These are phyloP conservation scores for Fusarium chlamydosporum DNA, from an alignment of 2,329 filamentous ascomycete species.

Conservation along the genomic window DNA sequence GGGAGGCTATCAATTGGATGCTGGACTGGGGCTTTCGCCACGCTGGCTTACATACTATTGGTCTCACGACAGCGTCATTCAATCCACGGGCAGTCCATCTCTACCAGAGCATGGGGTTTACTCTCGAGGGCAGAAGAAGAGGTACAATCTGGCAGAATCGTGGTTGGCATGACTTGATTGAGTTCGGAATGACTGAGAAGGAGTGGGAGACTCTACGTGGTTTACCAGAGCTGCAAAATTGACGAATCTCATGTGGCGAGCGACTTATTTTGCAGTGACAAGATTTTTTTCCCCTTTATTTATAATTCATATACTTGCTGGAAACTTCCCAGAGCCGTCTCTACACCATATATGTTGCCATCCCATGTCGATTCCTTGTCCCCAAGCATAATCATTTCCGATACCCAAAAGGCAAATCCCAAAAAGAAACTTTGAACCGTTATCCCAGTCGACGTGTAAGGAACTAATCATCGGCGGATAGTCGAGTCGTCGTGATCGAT, in stretches of 20 bases:
- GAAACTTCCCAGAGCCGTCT: background rate
- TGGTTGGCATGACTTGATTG: conserved; percentile 56
- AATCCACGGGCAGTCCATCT: conserved; percentile 10
- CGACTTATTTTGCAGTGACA: no score
- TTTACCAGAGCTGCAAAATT: background rate
- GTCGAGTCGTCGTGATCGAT: background rate
- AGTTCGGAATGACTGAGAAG: conserved; percentile 57
- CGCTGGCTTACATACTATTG: conserved; percentile 21
- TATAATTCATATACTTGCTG: background rate
- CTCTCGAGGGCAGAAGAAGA: conserved; percentile 12
- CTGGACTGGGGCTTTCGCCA: conserved; percentile 27
- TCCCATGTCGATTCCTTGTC: background rate
- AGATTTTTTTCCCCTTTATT: no score
- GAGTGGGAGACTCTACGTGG: conserved; percentile 55
- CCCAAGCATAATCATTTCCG: background rate
- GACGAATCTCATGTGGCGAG: background rate
- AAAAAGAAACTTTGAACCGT: background rate
- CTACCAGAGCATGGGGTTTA: conserved; percentile 20
- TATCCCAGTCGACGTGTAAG: background rate
- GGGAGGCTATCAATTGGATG: conserved; percentile 29
- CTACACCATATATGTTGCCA: background rate
- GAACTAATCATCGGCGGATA: background rate
- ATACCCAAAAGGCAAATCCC: background rate
- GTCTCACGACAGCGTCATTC: conserved; percentile 5
- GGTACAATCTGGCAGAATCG: conserved; percentile 61